phyloP scores from a whole-genome alignment of 352 stramenopile genomes.

The Pilasporangium apinafurcum region DNA sequence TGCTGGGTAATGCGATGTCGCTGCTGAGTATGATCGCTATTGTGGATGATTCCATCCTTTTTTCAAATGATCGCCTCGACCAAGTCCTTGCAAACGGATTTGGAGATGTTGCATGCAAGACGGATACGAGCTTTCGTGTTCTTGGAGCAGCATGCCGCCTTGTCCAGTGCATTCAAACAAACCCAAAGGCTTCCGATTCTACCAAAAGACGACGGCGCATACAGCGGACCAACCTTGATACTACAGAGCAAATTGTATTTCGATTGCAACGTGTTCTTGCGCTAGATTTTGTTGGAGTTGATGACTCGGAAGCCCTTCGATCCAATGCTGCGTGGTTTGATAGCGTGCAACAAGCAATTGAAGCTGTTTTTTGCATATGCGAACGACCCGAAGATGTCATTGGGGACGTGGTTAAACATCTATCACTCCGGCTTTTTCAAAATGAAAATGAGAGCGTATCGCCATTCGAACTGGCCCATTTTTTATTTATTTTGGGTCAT shows the following conservation, averaged over 20 bases:
- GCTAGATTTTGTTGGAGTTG: slow-evolving; percentile 79
- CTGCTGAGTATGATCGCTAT: slow-evolving; percentile 67
- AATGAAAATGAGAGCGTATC: slow-evolving; percentile 62
- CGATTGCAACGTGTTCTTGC: slow-evolving; percentile 82
- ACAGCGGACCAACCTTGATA: slow-evolving; percentile 75
- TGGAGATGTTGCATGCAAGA: slow-evolving; percentile 36
- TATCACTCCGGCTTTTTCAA: slow-evolving; percentile 57
- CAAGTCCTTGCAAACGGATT: slow-evolving; percentile 58
- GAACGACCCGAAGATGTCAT: slow-evolving; percentile 83
- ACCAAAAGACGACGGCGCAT: slow-evolving; percentile 40
- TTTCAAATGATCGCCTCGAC: slow-evolving; percentile 47
- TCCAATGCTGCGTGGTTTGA: slow-evolving; percentile 87
- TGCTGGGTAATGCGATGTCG: slow-evolving; percentile 55
- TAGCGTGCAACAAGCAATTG: slow-evolving; percentile 87
- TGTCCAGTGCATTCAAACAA: slow-evolving; percentile 54
- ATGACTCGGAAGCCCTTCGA: slow-evolving; percentile 30
- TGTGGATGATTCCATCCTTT: slow-evolving; percentile 54
- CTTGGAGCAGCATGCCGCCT: slow-evolving; percentile 56
- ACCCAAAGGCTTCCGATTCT: slow-evolving; percentile 26
- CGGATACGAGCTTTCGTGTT: slow-evolving; percentile 41
- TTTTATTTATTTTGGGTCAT: slow-evolving; percentile 95
- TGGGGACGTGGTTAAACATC: slow-evolving; percentile 62
- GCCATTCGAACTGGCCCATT: slow-evolving; percentile 80
- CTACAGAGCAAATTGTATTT: slow-evolving; percentile 87
- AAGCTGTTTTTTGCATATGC: slow-evolving; percentile 90